These are phyloP conservation scores for Myxozyma monticola DNA, from an alignment of 805 yeast species.

Conservation along the genomic window DNA sequence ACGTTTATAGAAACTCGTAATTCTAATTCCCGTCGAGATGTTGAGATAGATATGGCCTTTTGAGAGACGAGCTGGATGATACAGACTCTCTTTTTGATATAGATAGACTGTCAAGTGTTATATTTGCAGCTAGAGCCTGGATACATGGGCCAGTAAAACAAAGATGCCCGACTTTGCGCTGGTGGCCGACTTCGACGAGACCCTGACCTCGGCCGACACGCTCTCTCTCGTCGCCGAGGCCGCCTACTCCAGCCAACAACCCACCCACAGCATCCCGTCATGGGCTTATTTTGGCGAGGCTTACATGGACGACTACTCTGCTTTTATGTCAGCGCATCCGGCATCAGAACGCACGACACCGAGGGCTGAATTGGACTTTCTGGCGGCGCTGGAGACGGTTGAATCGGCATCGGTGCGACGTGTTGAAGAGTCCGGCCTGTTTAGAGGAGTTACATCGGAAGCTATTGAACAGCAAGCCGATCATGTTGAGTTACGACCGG, in stretches of 20 bases:
- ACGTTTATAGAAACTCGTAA: too few species aligned
- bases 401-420: slow-evolving; percentile 28
- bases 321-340: not conserved
- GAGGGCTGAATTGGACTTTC: slow-evolving; percentile 10
- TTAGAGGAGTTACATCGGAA: slow-evolving; percentile 16
- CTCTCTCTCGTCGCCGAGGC: slow-evolving; percentile 27
- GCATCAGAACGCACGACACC: slow-evolving; percentile 3
- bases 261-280: not conserved
- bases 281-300: slow-evolving; percentile 25
- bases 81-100: too few species aligned
- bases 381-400: slow-evolving; percentile 9
- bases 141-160: too few species aligned
- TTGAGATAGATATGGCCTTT: too few species aligned
- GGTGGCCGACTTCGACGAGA: slow-evolving; percentile 36
- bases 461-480: slow-evolving; percentile 16
- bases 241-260: slow-evolving; percentile 18
- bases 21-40: too few species aligned
- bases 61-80: too few species aligned
- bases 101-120: too few species aligned
- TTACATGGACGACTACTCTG: slow-evolving; percentile 24
- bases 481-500: slow-evolving; percentile 11
- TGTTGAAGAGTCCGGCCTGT: slow-evolving; percentile 25
- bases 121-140: too few species aligned
- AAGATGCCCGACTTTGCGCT: too few species aligned
- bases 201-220: slow-evolving; percentile 30